These are phyloP conservation scores for Neophaeococcomyces mojaviensis DNA, from an alignment of 2,329 filamentous ascomycete species.

Conservation along the genomic window DNA sequence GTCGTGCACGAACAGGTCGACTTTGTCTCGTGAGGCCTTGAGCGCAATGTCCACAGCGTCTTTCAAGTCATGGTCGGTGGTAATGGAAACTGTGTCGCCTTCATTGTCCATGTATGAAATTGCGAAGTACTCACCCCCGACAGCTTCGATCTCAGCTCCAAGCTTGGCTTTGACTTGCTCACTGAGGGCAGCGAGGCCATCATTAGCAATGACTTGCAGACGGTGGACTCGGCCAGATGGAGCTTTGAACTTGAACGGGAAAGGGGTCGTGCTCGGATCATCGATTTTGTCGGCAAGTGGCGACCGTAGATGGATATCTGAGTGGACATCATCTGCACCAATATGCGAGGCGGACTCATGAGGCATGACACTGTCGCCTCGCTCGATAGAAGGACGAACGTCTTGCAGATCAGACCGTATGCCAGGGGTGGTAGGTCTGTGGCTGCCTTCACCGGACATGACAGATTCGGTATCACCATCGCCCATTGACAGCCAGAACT, in stretches of 20 bases:
- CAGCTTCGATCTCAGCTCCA: conserved; percentile 69
- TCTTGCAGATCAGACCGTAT: conserved; percentile 75
- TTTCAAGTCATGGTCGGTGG: conserved; percentile 83
- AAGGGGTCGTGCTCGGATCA: conserved; percentile 61
- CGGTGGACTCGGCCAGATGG: conserved; percentile 91
- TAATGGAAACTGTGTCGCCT: conserved; percentile 93
- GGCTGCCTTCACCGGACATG: conserved; percentile 83
- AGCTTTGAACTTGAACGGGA: conserved; percentile 98
- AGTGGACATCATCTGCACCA: conserved; percentile 64
- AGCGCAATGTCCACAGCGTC: conserved; percentile 83
- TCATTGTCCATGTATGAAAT: conserved; percentile 96
- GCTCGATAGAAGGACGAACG: conserved; percentile 54
- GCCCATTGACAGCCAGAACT: conserved; percentile 96
- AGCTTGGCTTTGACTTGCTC: conserved; percentile 73
- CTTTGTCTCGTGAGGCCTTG: conserved; percentile 74
- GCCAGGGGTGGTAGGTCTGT: conserved; percentile 60
- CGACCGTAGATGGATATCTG: conserved; percentile 47
- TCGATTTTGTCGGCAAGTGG: conserved; percentile 43
- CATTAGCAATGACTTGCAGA: conserved; percentile 71
- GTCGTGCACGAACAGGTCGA: conserved; percentile 94
- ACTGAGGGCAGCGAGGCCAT: conserved; percentile 75
- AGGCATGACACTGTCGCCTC: conserved; percentile 78
- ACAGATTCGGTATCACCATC: conserved; percentile 84
- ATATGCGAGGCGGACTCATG: conserved; percentile 92
- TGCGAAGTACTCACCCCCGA: conserved; percentile 84